phyloP scores from a whole-genome alignment of 2,329 filamentous ascomycete species.

The Neoscytalidium dimidiatum region DNA sequence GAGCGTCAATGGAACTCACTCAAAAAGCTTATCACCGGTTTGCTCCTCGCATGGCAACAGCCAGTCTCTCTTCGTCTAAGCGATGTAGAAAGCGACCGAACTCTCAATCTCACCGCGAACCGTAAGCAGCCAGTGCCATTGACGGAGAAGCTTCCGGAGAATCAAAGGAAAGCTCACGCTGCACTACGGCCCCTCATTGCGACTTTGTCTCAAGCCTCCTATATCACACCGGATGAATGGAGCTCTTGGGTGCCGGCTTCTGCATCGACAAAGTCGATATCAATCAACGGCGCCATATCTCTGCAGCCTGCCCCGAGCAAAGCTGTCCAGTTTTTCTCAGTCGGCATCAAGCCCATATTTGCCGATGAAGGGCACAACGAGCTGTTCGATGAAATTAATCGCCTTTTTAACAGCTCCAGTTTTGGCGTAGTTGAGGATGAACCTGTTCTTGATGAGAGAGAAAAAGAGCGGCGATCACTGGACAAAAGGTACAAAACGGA shows the following conservation, averaged over 20 bases:
- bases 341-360: conserved; percentile 69
- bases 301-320: conserved; percentile 69
- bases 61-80: conserved; percentile 60
- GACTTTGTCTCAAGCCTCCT: conserved; percentile 66
- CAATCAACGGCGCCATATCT: conserved; percentile 71
- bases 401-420: conserved; percentile 70
- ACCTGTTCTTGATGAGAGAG: conserved; percentile 35
- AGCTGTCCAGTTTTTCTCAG: conserved; percentile 75
- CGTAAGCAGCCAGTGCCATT: conserved; percentile 24
- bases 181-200: conserved; percentile 42
- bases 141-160: conserved; percentile 30
- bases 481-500: conserved; percentile 49
- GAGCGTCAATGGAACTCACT: conserved; percentile 68
- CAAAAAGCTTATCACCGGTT: conserved; percentile 58
- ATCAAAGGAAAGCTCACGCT: conserved; percentile 20
- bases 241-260: conserved; percentile 70
- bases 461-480: conserved; percentile 37
- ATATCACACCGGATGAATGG: conserved; percentile 57
- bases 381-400: conserved; percentile 78
- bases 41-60: conserved; percentile 70
- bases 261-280: conserved; percentile 63
- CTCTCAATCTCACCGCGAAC: conserved; percentile 33
- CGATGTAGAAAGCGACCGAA: conserved; percentile 49
- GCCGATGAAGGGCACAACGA: conserved; percentile 60
- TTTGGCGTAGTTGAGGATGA: conserved; percentile 67